phyloP scores from a whole-genome alignment of 352 stramenopile species.

The Phytophthora litchii region DNA sequence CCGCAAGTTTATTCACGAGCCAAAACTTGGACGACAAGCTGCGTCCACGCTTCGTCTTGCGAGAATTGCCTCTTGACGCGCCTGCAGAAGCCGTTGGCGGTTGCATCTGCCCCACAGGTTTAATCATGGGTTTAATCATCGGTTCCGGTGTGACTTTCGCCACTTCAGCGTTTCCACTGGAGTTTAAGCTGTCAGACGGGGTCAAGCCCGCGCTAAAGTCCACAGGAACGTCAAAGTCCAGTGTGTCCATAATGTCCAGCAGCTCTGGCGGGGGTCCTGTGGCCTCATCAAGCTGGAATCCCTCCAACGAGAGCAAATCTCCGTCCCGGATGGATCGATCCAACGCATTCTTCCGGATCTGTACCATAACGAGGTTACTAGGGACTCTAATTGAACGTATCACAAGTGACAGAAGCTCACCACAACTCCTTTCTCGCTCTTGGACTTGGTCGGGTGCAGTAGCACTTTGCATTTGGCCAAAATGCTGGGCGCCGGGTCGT shows the following conservation, averaged over 20 bases:
- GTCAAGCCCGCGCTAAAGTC: slow-evolving; percentile 35
- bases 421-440: slow-evolving; percentile 77
- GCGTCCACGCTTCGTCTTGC: slow-evolving; percentile 70
- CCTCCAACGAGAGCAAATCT: slow-evolving; percentile 75
- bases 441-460: slow-evolving; percentile 84
- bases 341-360: slow-evolving; percentile 75
- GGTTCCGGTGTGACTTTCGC: slow-evolving; percentile 21
- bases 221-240: slow-evolving; percentile 63
- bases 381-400: neutral
- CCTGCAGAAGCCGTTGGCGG: slow-evolving; percentile 8
- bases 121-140: slow-evolving; percentile 42
- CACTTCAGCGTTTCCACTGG: neutral
- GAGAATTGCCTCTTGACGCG: slow-evolving; percentile 26
- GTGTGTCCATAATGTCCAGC: slow-evolving; percentile 70
- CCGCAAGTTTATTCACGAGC: slow-evolving; percentile 84
- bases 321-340: slow-evolving; percentile 85
- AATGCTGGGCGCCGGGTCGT: slow-evolving; percentile 60
- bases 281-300: slow-evolving; percentile 53
- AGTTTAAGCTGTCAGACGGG: slow-evolving; percentile 31
- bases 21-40: slow-evolving; percentile 88
- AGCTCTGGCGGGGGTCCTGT: slow-evolving; percentile 63
- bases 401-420: slow-evolving; percentile 21
- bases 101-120: slow-evolving; percentile 16
- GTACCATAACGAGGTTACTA: neutral
- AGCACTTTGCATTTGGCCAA: slow-evolving; percentile 77